Percentiles rank a stretch among this genome's conserved stretches.
Conservation (phyloP, 1,284 basidiomycete species). For the Phellopilus nigrolimitatus region DNA sequence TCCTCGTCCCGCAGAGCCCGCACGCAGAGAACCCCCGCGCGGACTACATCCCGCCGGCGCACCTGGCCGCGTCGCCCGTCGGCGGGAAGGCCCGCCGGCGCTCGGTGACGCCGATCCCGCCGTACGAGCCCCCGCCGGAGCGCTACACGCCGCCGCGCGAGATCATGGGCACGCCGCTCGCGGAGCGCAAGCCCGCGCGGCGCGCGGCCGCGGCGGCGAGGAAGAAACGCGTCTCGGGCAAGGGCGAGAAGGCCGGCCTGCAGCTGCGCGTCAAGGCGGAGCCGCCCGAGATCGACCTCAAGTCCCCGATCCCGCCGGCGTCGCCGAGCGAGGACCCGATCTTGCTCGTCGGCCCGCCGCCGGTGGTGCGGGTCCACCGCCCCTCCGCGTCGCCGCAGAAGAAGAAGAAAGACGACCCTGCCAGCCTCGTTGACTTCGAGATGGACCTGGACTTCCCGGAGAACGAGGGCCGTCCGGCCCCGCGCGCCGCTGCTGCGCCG, state of each 20-base stretch:
- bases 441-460: slow-evolving; percentile 21
- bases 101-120: slow-evolving; percentile 46
- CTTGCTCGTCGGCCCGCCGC: slow-evolving; percentile 45
- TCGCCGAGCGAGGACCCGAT: slow-evolving; percentile 72
- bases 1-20: slow-evolving; percentile 36
- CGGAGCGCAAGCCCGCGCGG: slow-evolving; percentile 24
- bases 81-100: slow-evolving; percentile 25
- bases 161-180: slow-evolving; percentile 43
- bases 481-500: slow-evolving; percentile 8
- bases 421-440: slow-evolving; percentile 18
- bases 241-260: slow-evolving; percentile 27
- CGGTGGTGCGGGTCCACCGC: slow-evolving; percentile 18
- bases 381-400: slow-evolving; percentile 12
- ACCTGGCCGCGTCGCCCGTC: slow-evolving; percentile 25
- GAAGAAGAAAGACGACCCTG: not conserved
- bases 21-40: slow-evolving; percentile 46
- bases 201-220: slow-evolving; percentile 30
- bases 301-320: slow-evolving; percentile 53
- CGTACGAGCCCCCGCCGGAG: slow-evolving; percentile 59
- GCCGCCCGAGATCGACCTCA: slow-evolving; percentile 57
- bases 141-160: slow-evolving; percentile 67
- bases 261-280: slow-evolving; percentile 50
- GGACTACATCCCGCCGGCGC: slow-evolving; percentile 40
- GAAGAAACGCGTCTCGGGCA: slow-evolving; percentile 22
- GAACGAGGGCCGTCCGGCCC: slow-evolving; percentile 8